phyloP scores from a whole-genome alignment of 2,329 filamentous ascomycete species.

The Fusarium vanettenii region DNA sequence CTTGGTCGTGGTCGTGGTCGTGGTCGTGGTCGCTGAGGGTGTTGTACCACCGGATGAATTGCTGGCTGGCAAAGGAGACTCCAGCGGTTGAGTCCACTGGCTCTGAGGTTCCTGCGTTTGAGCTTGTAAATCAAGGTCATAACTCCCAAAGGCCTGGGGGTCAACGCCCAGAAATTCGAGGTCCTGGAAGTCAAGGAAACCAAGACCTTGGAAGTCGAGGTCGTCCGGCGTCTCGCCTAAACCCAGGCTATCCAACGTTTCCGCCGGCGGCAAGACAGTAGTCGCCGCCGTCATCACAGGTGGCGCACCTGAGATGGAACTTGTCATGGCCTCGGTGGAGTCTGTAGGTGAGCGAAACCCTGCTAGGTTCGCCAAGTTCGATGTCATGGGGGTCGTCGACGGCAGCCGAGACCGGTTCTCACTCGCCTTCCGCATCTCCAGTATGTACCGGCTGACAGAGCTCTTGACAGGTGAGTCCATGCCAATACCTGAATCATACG shows the following conservation, averaged over 20 bases:
- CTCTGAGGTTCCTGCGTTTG: not conserved
- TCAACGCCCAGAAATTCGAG: not conserved
- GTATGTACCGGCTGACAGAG: constrained; percentile 24
- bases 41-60: constrained; percentile 12
- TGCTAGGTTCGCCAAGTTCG: not conserved
- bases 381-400: not conserved
- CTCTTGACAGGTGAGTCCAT: constrained; percentile 11
- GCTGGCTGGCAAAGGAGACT: not conserved
- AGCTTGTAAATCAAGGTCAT: not conserved
- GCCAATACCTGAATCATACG: constrained; percentile 38
- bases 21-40: constrained; percentile 15
- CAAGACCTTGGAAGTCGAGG: not conserved
- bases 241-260: not conserved
- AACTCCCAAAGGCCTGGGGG: not conserved
- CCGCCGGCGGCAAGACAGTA: not conserved
- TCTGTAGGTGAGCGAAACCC: not conserved
- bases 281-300: not conserved
- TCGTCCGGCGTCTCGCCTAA: not conserved
- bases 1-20: constrained; percentile 15
- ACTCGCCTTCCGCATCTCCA: constrained; percentile 24
- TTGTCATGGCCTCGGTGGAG: not conserved
- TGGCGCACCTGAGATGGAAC: not conserved
- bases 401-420: constrained; percentile 11
- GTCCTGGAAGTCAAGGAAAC: not conserved
- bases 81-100: not conserved